Evolutionary conservation across 352 stramenopile genomes (phyloP), one percentile per base, ranked within the genome.

Genomic region (Thraustochytrium striatum): DNA sequence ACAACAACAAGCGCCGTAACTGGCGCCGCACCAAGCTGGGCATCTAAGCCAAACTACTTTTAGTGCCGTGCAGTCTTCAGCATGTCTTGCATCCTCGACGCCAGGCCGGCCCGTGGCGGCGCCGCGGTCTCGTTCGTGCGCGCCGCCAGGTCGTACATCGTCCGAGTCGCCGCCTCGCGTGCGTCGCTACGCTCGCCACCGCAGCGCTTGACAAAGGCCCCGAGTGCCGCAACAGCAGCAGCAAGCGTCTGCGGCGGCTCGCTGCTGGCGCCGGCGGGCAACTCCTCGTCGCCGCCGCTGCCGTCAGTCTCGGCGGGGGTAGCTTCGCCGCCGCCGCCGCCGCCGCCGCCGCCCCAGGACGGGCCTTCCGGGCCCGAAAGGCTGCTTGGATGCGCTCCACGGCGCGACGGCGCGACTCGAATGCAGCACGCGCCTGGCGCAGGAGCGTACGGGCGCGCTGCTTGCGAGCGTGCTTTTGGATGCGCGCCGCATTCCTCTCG

Each of bases 11-110:
- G 92, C 92, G 97, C 88, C 93, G 97, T 85, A 96, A 99, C 92
- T 99, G 96, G 97, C 94, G 96, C 85, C 94, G 97, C 88, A 99
- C 96, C 84, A 99, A 99, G 93, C 93, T 99, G 83, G 95, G 96
- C 87, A 89, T 99, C 87, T 99, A 99, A 98, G 85, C 33, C 7
- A 30, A 58, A 25, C 5, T 19, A 70, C 8, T 50, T 9, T 47
- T 13, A 8, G 50, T 11, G 19, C 32, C 11, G 19, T 16, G 7
- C 25, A n/a, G 30, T 75, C n/a, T 41, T 61, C 47, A 21, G 13
- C 19, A 41, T 38, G 21, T 69, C n/a, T n/a, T 21, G 25, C 11
- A 13, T 70, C 35, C 9, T 55, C 25, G 47, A 25, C 16, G 16
- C 47, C 25, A 55, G 16, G 16, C 25, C 25, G 47, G 47, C 16